phyloP scores from a whole-genome alignment of 169 alveolate species.

The Cyclospora cayetanensis region DNA sequence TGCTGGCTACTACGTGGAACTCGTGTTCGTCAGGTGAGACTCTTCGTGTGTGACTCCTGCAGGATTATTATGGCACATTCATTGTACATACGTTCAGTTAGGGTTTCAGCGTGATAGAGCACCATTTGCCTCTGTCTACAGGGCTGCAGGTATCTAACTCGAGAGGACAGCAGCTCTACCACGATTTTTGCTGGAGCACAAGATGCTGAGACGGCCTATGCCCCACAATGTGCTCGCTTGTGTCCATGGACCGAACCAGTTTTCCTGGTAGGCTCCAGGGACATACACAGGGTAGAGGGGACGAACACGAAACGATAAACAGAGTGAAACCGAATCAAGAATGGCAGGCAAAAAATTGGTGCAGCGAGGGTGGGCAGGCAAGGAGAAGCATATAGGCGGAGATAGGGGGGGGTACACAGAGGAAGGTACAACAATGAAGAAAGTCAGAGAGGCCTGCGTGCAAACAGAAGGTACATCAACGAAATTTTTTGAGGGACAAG shows the following conservation, averaged over 20 bases:
- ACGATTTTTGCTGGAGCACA: not conserved
- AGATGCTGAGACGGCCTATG: conserved; percentile 21
- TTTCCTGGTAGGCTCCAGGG: not conserved
- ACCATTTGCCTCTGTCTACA: too few species aligned
- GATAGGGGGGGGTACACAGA: not conserved
- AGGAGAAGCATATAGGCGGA: not conserved
- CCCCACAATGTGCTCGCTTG: conserved; percentile 3
- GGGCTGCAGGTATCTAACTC: not conserved
- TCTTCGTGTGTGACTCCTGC: too few species aligned
- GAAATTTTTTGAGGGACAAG: too few species aligned
- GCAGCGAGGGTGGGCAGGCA: too few species aligned
- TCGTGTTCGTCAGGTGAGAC: conserved; percentile 14
- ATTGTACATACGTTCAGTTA: too few species aligned
- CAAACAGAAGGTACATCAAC: not conserved
- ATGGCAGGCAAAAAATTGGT: too few species aligned
- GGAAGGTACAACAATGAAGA: not conserved
- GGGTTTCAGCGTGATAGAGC: too few species aligned
- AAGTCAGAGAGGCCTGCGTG: not conserved
- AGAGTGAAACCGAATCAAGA: too few species aligned
- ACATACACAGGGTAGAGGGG: too few species aligned
- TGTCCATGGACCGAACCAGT: conserved; percentile 41
- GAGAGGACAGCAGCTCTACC: not conserved
- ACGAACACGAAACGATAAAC: too few species aligned
- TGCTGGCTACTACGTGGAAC: conserved; percentile 16
- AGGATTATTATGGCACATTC: too few species aligned